phyloP scores from a whole-genome alignment of 2,329 filamentous ascomycete species.

The Dissoconium aciculare region DNA sequence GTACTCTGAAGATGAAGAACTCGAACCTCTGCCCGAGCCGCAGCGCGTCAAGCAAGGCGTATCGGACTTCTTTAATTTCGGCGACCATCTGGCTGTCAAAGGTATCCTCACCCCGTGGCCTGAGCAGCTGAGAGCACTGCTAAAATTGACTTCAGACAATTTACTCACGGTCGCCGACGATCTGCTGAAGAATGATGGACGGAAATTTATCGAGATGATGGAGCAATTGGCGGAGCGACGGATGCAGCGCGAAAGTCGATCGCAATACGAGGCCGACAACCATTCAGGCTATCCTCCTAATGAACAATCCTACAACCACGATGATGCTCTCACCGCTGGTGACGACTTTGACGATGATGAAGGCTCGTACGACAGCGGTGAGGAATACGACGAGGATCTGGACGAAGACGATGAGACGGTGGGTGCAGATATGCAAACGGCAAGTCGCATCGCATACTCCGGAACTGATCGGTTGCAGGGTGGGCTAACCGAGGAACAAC shows the following conservation, averaged over 20 bases:
- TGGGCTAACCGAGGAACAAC: slow-evolving; percentile 92
- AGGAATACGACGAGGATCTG: slow-evolving; percentile 47
- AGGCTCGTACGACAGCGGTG: slow-evolving; percentile 45
- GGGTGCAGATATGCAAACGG: slow-evolving; percentile 13
- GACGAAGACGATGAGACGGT: slow-evolving; percentile 50
- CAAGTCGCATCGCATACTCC: slow-evolving; percentile 16
- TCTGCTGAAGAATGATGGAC: slow-evolving; percentile 94
- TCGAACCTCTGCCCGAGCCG: slow-evolving; percentile 36
- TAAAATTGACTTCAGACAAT: slow-evolving; percentile 51
- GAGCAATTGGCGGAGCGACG: slow-evolving; percentile 93
- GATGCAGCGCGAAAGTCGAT: slow-evolving; percentile 93
- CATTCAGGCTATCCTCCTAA: slow-evolving; percentile 34
- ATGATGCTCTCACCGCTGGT: slow-evolving; percentile 57
- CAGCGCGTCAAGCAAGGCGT: slow-evolving; percentile 47
- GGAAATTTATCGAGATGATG: slow-evolving; percentile 99
- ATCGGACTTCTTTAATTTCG: slow-evolving; percentile 90
- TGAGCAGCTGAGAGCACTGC: slow-evolving; percentile 22
- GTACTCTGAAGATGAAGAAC: slow-evolving; percentile 49
- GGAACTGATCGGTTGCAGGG: slow-evolving; percentile 47
- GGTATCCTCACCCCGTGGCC: slow-evolving; percentile 35
- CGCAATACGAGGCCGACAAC: slow-evolving; percentile 50
- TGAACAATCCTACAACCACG: slow-evolving; percentile 42
- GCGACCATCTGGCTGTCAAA: slow-evolving; percentile 93
- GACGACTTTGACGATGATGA: slow-evolving; percentile 70
- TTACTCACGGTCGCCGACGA: slow-evolving; percentile 98